Conservation (phyloP, 495 filamentous ascomycete species). For the Pyrenula aspistea region DNA sequence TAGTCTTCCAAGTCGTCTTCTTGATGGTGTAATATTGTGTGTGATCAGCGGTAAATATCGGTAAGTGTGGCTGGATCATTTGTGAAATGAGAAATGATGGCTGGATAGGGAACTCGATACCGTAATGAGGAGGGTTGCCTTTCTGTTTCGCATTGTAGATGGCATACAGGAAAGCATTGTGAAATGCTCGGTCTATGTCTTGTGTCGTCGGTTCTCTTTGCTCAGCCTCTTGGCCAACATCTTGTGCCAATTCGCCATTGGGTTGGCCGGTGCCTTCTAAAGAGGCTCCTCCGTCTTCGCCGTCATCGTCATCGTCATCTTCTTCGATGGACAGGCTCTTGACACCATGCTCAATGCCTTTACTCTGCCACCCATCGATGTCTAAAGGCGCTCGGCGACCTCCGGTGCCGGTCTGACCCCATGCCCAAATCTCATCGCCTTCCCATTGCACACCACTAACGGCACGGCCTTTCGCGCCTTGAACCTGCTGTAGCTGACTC, state of each 20-base stretch:
- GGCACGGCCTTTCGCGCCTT: conserved; percentile 55
- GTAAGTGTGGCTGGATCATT: conserved; percentile 56
- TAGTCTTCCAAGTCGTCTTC: conserved; percentile 65
- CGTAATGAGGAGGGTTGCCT: conserved; percentile 35
- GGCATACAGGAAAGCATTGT: conserved; percentile 56
- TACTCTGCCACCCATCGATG: conserved; percentile 29
- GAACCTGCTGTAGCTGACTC: conserved; percentile 40
- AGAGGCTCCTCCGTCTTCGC: conserved; percentile 25
- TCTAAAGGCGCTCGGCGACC: conserved; percentile 38
- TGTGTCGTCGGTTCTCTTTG: conserved; percentile 42
- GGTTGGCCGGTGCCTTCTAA: conserved; percentile 19
- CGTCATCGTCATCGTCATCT: conserved; percentile 24
- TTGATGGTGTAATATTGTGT: conserved; percentile 54
- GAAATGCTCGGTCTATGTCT: conserved; percentile 60
- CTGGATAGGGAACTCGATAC: conserved; percentile 47
- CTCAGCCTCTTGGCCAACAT: conserved; percentile 19
- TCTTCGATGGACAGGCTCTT: conserved; percentile 15
- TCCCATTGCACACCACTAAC: conserved; percentile 60
- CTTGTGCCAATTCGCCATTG: conserved; percentile 8
- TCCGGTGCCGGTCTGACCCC: conserved; percentile 43
- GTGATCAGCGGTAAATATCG: conserved; percentile 41
- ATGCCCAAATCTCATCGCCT: conserved; percentile 62
- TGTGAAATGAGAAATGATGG: conserved; percentile 55
- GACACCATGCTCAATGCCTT: conserved; percentile 11
- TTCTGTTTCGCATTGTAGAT: conserved; percentile 43